Percentiles rank a stretch among this genome's conserved stretches.
phyloP scores from a whole-genome alignment of 192 early-diverging fungal genomes.

The Backusella circina region DNA sequence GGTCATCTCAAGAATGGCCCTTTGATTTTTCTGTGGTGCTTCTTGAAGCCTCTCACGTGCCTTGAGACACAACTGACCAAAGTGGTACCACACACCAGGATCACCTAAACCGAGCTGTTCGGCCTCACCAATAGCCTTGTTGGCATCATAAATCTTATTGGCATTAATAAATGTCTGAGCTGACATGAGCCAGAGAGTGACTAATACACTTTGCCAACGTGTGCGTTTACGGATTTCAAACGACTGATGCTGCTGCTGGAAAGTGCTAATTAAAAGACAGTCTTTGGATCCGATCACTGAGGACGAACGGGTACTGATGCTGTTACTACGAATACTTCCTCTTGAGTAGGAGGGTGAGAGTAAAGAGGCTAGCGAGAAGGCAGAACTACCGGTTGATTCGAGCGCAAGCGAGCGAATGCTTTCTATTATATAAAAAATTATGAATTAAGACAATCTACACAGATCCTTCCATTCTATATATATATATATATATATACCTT shows the following conservation, averaged over 20 bases:
- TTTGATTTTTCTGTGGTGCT: not conserved
- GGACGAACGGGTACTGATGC: not conserved
- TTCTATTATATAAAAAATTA: not conserved
- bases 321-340: constrained; percentile 3
- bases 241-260: not conserved
- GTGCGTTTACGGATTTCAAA: not conserved
- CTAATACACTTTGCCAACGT: constrained; percentile 1
- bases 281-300: not conserved
- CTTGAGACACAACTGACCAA: constrained; percentile 28
- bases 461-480: not conserved
- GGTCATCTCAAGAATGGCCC: not conserved
- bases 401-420: not conserved
- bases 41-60: not conserved
- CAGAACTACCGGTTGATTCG: not conserved
- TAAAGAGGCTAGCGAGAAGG: constrained; percentile 5
- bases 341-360: constrained; percentile 3
- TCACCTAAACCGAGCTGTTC: constrained; percentile 2
- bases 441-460: not conserved
- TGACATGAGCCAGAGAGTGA: constrained; percentile 7
- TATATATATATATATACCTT: not conserved
- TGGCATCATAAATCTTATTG: not conserved
- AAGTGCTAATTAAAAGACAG: not conserved
- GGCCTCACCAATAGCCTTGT: constrained; percentile 2
- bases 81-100: constrained; percentile 31
- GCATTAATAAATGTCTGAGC: constrained; percentile 1